Evolutionary conservation across 2,329 filamentous ascomycete species (phyloP).

Genomic region (Cadophora sp.): DNA sequence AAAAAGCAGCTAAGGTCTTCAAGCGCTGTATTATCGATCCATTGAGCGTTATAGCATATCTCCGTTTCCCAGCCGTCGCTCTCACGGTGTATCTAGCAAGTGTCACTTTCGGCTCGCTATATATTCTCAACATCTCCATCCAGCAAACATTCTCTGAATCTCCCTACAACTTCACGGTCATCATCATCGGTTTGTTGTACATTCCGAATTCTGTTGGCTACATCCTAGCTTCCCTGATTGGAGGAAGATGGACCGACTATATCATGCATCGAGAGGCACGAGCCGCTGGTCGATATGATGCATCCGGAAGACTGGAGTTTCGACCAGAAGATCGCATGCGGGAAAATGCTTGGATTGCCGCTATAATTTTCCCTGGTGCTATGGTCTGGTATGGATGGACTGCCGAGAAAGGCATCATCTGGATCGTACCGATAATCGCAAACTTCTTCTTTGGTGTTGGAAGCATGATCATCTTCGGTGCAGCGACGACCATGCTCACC

Average conservation of each 20-base stretch:
- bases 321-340: conserved; percentile 82
- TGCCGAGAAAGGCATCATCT: conserved; percentile 65
- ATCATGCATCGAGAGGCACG: conserved; percentile 81
- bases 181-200: conserved; percentile 78
- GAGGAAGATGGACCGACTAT: conserved; percentile 78
- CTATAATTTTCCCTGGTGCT: conserved; percentile 71
- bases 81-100: conserved; percentile 77
- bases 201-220: conserved; percentile 80
- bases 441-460: conserved; percentile 79
- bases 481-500: conserved; percentile 78
- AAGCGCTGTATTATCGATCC: conserved; percentile 75
- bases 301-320: conserved; percentile 68
- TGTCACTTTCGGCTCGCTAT: conserved; percentile 78
- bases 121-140: conserved; percentile 79
- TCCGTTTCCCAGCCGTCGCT: conserved; percentile 76
- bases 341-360: conserved; percentile 81
- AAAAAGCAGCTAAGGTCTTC: conserved; percentile 57
- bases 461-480: conserved; percentile 68
- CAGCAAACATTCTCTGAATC: conserved; percentile 70
- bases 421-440: conserved; percentile 67
- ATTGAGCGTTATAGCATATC: conserved; percentile 71
- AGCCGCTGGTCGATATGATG: conserved; percentile 73
- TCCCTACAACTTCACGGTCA: conserved; percentile 72
- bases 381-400: conserved; percentile 83
- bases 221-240: conserved; percentile 69